These are phyloP conservation scores for Symbiodinium natans DNA, from an alignment of 73 alveolate species.

Conservation along the genomic window DNA sequence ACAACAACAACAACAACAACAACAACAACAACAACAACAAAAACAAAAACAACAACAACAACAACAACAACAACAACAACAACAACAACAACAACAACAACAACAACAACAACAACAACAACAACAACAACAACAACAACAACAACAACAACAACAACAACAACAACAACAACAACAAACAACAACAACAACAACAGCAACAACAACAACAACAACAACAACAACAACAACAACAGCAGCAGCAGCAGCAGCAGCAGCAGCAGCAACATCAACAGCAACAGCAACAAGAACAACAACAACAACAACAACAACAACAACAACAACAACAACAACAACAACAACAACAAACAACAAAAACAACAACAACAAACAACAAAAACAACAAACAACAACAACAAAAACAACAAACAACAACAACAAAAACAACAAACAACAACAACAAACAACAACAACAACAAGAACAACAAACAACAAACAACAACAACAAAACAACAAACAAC, in stretches of 20 bases:
- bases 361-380: too few relatives aligned
- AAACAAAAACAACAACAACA: too few relatives aligned
- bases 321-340: conserved; percentile 2
- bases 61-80: neutral
- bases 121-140: neutral
- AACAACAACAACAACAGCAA: neutral
- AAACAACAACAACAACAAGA: too few relatives aligned
- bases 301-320: neutral
- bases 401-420: too few relatives aligned
- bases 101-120: neutral
- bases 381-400: too few relatives aligned
- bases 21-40: neutral
- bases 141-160: neutral
- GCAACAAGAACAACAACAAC: neutral
- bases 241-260: conserved; percentile 15
- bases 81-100: neutral
- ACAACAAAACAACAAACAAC: too few relatives aligned
- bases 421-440: too few relatives aligned
- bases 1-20: neutral
- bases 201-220: neutral
- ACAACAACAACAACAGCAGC: neutral
- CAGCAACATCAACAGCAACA: neutral
- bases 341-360: too few relatives aligned
- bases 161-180: too few relatives aligned
- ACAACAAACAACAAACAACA: too few relatives aligned